These are phyloP conservation scores for Herpetomonas samuelpessoai DNA, from an alignment of 208 protist species.

Conservation along the genomic window DNA sequence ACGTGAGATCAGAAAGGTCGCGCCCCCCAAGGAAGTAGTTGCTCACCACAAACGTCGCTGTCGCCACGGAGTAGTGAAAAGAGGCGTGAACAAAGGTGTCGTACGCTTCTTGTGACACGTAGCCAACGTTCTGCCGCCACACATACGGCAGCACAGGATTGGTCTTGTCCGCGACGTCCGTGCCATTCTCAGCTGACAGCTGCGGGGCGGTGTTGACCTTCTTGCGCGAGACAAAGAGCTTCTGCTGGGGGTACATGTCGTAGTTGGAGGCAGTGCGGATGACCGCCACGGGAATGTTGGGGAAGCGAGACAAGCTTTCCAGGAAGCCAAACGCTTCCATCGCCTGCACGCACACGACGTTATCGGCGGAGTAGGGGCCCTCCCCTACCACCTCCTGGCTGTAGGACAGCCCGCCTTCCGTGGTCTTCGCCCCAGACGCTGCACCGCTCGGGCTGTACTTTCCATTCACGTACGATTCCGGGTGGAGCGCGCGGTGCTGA, in stretches of 20 bases:
- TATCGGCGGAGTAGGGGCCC: constrained; percentile 19
- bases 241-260: constrained; percentile 53
- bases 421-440: neutral
- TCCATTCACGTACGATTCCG: too few relatives aligned
- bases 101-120: constrained; percentile 35
- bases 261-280: constrained; percentile 52
- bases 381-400: neutral
- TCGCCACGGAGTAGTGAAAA: constrained; percentile 46
- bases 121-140: constrained; percentile 44
- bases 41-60: constrained; percentile 43
- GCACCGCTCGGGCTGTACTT: too few relatives aligned
- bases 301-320: constrained; percentile 12
- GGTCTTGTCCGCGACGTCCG: neutral
- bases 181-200: too few relatives aligned
- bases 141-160: constrained; percentile 26
- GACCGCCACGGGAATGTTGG: constrained; percentile 34
- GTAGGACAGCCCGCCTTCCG: constrained; percentile 1
- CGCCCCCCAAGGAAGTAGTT: constrained; percentile 65
- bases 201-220: neutral
- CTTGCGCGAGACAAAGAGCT: constrained; percentile 22
- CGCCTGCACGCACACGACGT: constrained; percentile 56
- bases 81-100: constrained; percentile 37
- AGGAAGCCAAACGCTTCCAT: constrained; percentile 62
- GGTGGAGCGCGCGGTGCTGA: neutral
- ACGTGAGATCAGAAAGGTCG: constrained; percentile 10